Evolutionary conservation across 2,329 filamentous ascomycete species (phyloP).

Genomic region (Aspergillus caelatus): DNA sequence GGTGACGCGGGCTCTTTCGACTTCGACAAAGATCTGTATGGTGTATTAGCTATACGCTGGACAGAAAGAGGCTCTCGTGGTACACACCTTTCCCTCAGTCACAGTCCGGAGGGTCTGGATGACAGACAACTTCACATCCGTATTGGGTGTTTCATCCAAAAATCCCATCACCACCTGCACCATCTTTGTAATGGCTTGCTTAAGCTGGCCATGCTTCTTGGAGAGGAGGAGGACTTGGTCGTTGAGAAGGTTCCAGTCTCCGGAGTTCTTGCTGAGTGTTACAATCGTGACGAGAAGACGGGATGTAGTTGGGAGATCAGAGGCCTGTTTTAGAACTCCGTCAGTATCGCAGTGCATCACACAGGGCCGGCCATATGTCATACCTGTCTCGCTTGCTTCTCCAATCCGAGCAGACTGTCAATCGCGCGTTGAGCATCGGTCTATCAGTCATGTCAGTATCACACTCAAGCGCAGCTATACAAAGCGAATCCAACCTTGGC

Average conservation of each 20-base stretch:
- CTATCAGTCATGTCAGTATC: conserved; percentile 32
- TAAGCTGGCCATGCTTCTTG: conserved; percentile 99
- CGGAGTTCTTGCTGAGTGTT: conserved; percentile 88
- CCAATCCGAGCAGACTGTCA: conserved; percentile 86
- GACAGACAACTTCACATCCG: conserved; percentile 86
- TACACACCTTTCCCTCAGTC: conserved; percentile 84
- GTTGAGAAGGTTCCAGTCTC: conserved; percentile 92
- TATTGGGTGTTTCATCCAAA: conserved; percentile 78
- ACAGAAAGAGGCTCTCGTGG: background rate
- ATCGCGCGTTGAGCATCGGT: conserved; percentile 80
- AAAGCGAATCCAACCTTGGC: conserved; percentile 67
- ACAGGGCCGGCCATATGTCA: conserved; percentile 30
- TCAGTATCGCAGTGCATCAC: conserved; percentile 9
- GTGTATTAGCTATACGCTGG: conserved; percentile 13
- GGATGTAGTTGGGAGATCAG: conserved; percentile 93
- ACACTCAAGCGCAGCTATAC: background rate
- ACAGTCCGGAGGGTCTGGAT: conserved; percentile 96
- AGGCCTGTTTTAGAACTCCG: conserved; percentile 63
- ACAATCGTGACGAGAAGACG: conserved; percentile 84
- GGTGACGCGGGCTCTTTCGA: conserved; percentile 93
- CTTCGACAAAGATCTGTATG: conserved; percentile 89
- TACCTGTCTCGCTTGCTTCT: conserved; percentile 98
- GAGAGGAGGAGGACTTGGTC: conserved; percentile 94
- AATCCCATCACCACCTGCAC: conserved; percentile 95
- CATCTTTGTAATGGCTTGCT: conserved; percentile 99